Percentiles rank a stretch among this genome's conserved stretches.
Evolutionary conservation across 345 rosid species (phyloP).

Genomic region (Euclidium syriacum): DNA sequence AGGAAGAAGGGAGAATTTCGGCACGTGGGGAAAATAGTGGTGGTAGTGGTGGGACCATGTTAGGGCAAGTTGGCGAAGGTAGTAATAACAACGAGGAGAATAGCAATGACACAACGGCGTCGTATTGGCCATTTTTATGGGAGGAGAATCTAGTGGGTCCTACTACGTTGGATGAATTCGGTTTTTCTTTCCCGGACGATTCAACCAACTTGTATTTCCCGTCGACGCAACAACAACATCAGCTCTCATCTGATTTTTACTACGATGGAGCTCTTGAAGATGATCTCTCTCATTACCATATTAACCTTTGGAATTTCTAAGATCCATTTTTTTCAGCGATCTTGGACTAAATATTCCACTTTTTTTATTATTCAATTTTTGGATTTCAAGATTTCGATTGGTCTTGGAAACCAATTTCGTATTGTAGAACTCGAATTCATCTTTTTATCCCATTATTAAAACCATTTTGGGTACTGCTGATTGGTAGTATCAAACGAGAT

Average conservation of each 20-base stretch:
- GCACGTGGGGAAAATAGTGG: conserved; percentile 22
- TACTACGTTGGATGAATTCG: conserved; percentile 8
- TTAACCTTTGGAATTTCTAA: conserved; percentile 34
- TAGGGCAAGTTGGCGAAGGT: conserved; percentile 24
- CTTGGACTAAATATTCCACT: conserved; percentile 13
- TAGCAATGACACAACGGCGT: background rate
- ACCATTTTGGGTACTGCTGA: too few species aligned
- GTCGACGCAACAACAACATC: conserved; percentile 8
- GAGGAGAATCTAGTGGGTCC: conserved; percentile 24
- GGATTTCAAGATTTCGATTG: too few species aligned
- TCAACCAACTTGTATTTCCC: conserved; percentile 11
- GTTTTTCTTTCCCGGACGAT: conserved; percentile 9
- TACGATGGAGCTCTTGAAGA: conserved; percentile 28
- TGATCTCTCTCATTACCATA: conserved; percentile 21
- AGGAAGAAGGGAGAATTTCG: background rate
- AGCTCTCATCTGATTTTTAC: conserved; percentile 32
- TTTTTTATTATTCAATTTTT: too few species aligned
- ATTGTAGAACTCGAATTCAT: background rate
- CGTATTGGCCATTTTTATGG: conserved; percentile 22
- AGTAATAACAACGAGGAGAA: background rate
- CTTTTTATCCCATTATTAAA: background rate
- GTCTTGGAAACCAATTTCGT: too few species aligned
- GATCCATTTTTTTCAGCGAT: conserved; percentile 19
- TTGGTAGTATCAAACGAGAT: too few species aligned
- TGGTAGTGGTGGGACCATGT: conserved; percentile 28